A percentile compares a stretch with the other conserved stretches of the same genome.
These are phyloP conservation scores for Dioscorea zingiberensis DNA, from an alignment of 106 monocot genomes.

Conservation along the genomic window DNA sequence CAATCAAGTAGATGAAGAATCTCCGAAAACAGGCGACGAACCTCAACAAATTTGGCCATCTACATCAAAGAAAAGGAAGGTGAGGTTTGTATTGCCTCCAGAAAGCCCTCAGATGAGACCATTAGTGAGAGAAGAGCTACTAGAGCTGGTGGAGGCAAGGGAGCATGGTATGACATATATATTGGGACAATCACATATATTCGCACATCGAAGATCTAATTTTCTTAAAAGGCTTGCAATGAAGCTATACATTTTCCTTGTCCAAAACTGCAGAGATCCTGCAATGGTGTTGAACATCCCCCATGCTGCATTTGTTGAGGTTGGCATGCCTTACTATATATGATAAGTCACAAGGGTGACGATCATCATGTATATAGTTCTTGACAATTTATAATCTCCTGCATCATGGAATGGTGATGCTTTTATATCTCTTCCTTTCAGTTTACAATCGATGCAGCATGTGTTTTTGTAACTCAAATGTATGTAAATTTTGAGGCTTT, in stretches of 20 bases:
- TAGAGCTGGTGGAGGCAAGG: slow-evolving; percentile 79
- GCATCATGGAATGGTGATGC: too few relatives aligned
- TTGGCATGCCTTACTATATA: slow-evolving; percentile 87
- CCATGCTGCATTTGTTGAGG: slow-evolving; percentile 84
- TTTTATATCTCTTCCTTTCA: too few relatives aligned
- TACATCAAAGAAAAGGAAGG: slow-evolving; percentile 40
- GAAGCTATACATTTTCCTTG: slow-evolving; percentile 76
- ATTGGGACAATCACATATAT: slow-evolving; percentile 61
- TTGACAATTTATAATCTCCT: too few relatives aligned
- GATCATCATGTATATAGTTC: too few relatives aligned
- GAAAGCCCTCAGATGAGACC: slow-evolving; percentile 49
- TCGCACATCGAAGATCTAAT: slow-evolving; percentile 72
- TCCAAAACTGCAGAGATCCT: slow-evolving; percentile 69
- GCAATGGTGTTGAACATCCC: slow-evolving; percentile 62
- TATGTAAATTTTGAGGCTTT: too few relatives aligned
- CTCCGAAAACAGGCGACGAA: slow-evolving; percentile 17
- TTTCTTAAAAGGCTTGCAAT: slow-evolving; percentile 68
- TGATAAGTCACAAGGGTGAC: slow-evolving; percentile 25
- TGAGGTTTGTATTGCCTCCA: slow-evolving; percentile 63
- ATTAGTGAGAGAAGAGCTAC: slow-evolving; percentile 46
- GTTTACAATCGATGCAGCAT: too few relatives aligned
- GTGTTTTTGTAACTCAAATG: too few relatives aligned
- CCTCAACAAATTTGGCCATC: slow-evolving; percentile 31
- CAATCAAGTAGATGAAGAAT: slow-evolving; percentile 43
- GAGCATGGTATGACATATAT: slow-evolving; percentile 94